These are phyloP conservation scores for Friedmanniomyces endolithicus DNA, from an alignment of 495 filamentous ascomycete species.

Conservation along the genomic window DNA sequence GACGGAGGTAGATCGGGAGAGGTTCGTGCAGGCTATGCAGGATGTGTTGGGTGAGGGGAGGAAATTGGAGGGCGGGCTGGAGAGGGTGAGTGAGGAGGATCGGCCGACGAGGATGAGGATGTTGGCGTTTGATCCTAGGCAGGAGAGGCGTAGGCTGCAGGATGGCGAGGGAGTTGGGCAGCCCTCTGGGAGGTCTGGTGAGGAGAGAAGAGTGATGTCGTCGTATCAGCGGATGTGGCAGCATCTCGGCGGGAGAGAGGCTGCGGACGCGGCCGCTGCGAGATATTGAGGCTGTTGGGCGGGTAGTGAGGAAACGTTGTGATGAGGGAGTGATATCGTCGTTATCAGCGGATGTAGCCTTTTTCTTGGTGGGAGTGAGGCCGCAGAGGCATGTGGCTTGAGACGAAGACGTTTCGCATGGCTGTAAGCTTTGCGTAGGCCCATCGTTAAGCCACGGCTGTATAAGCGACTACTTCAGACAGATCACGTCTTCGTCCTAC, in stretches of 20 bases:
- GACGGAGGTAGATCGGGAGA: slow-evolving; percentile 8
- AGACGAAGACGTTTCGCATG: too few species aligned
- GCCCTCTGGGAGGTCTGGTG: not conserved
- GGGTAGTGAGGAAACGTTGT: too few species aligned
- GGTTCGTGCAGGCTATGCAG: slow-evolving; percentile 10
- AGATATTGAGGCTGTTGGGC: too few species aligned
- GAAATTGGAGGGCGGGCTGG: not conserved
- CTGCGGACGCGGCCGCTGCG: too few species aligned
- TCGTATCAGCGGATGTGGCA: not conserved
- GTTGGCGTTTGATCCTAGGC: slow-evolving; percentile 14
- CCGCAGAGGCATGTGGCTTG: too few species aligned
- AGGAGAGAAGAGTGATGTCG: not conserved
- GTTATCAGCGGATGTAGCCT: too few species aligned
- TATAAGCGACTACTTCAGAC: too few species aligned
- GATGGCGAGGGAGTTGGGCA: not conserved
- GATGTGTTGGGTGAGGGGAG: slow-evolving; percentile 3
- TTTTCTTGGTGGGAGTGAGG: too few species aligned
- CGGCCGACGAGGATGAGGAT: slow-evolving; percentile 5
- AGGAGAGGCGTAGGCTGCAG: not conserved
- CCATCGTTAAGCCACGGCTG: too few species aligned
- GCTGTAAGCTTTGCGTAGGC: too few species aligned
- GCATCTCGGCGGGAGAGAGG: not conserved
- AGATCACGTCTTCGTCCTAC: too few species aligned
- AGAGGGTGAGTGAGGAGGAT: not conserved
- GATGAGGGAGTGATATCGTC: too few species aligned